These are phyloP conservation scores for Azolla pinnata DNA, from an alignment of 75 land plant species.

Conservation along the genomic window DNA sequence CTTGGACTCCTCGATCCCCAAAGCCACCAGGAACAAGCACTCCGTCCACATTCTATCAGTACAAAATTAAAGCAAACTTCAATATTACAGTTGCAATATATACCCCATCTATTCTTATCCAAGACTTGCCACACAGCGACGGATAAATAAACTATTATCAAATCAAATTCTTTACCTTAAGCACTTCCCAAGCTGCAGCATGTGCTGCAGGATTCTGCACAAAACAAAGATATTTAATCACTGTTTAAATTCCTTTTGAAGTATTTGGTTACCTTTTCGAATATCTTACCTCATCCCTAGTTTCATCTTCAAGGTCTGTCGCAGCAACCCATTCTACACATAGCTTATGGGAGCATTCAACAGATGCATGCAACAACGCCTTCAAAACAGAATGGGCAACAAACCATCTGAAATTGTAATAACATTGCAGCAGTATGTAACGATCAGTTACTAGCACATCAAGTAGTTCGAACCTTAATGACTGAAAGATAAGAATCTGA, in stretches of 20 bases:
- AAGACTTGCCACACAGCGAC: too few species aligned
- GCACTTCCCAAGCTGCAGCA: conserved; percentile 67
- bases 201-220: conserved; percentile 67
- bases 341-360: conserved; percentile 68
- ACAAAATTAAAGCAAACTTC: background rate
- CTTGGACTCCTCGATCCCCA: conserved; percentile 89
- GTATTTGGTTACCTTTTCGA: too few species aligned
- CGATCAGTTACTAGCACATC: too few species aligned
- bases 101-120: too few species aligned
- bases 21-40: conserved; percentile 94
- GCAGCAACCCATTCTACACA: conserved; percentile 84
- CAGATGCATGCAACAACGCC: conserved; percentile 88
- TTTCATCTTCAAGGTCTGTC: conserved; percentile 83
- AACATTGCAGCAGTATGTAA: too few species aligned
- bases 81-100: background rate
- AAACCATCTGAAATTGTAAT: too few species aligned
- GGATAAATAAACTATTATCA: too few species aligned
- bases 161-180: too few species aligned
- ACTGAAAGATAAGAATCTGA: conserved; percentile 94
- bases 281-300: conserved; percentile 49
- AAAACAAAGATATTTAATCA: background rate
- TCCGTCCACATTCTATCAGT: conserved; percentile 53
- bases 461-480: conserved; percentile 62
- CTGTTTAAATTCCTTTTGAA: background rate
- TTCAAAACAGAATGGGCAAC: conserved; percentile 21